Conservation (phyloP, 1,284 basidiomycete genomes). For the Leccinum angustisporum region DNA sequence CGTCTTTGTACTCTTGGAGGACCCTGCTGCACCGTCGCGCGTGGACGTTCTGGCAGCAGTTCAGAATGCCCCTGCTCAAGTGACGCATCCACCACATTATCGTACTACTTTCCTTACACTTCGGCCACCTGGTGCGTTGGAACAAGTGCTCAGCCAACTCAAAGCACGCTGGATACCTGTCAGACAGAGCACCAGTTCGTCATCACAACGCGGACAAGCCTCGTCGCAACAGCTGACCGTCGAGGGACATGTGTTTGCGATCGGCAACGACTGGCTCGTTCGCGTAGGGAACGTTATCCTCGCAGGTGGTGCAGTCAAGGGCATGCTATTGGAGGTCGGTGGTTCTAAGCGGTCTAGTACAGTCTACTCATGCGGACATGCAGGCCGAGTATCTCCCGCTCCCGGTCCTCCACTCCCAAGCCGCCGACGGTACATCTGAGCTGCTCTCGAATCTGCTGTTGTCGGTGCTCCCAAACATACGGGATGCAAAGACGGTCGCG, state of each 20-base stretch:
- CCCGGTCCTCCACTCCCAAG: conserved; percentile 57
- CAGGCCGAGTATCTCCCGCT: conserved; percentile 79
- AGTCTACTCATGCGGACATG: conserved; percentile 6
- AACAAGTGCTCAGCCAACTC: conserved; percentile 67
- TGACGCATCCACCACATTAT: conserved; percentile 60
- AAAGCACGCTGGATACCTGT: conserved; percentile 73
- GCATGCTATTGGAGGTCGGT: conserved; percentile 75
- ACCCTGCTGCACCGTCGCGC: conserved; percentile 64
- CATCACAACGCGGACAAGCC: conserved; percentile 46
- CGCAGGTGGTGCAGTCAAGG: conserved; percentile 69
- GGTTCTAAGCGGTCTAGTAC: not conserved
- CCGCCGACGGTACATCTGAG: conserved; percentile 63
- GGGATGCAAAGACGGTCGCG: conserved; percentile 67
- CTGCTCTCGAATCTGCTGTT: conserved; percentile 70
- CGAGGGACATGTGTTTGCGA: conserved; percentile 66
- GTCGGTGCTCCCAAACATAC: conserved; percentile 68
- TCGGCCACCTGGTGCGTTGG: conserved; percentile 66
- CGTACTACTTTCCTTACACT: conserved; percentile 73
- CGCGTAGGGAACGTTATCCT: conserved; percentile 73
- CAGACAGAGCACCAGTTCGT: conserved; percentile 48
- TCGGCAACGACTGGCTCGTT: conserved; percentile 80
- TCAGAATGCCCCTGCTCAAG: conserved; percentile 27
- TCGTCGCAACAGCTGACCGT: conserved; percentile 63
- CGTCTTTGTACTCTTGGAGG: conserved; percentile 74
- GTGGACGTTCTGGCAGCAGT: conserved; percentile 51